Conservation (phyloP, 2,329 filamentous ascomycete genomes). For the Botrytis fragariae region DNA sequence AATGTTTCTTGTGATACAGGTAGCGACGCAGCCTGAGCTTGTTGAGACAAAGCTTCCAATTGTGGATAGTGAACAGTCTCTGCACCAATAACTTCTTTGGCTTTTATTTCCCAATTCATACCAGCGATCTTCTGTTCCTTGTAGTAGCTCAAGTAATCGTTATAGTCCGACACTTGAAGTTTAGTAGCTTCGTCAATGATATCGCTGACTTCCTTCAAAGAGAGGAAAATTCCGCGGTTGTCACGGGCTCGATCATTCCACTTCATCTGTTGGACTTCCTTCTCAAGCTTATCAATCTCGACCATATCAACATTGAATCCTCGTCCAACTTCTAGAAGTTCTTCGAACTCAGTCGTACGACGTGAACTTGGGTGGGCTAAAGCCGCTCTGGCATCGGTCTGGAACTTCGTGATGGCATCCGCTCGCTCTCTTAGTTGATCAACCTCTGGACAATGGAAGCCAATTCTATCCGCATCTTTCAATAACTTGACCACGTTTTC, state of each 20-base stretch:
- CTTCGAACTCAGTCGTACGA: slow-evolving; percentile 75
- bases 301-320: slow-evolving; percentile 89
- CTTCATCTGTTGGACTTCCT: slow-evolving; percentile 76
- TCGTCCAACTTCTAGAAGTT: slow-evolving; percentile 84
- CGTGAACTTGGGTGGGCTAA: slow-evolving; percentile 64
- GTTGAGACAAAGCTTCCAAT: slow-evolving; percentile 83
- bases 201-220: slow-evolving; percentile 73
- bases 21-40: slow-evolving; percentile 66
- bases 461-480: slow-evolving; percentile 77
- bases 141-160: slow-evolving; percentile 75
- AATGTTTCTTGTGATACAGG: slow-evolving; percentile 83
- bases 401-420: slow-evolving; percentile 80
- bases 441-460: slow-evolving; percentile 93
- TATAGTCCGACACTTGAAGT: slow-evolving; percentile 74
- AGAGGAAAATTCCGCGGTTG: slow-evolving; percentile 63
- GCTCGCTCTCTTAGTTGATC: slow-evolving; percentile 79
- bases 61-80: slow-evolving; percentile 93
- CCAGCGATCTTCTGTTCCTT: slow-evolving; percentile 74
- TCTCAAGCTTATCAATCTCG: slow-evolving; percentile 79
- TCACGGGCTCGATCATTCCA: slow-evolving; percentile 80
- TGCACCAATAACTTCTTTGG: slow-evolving; percentile 86
- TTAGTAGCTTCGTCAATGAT: slow-evolving; percentile 76
- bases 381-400: slow-evolving; percentile 68
- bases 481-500: slow-evolving; percentile 85
- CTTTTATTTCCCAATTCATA: slow-evolving; percentile 88